Base-by-base conservation (phyloP, 768 basidiomycete genomes). In the Hygrophoropsis aurantiaca region DNA sequence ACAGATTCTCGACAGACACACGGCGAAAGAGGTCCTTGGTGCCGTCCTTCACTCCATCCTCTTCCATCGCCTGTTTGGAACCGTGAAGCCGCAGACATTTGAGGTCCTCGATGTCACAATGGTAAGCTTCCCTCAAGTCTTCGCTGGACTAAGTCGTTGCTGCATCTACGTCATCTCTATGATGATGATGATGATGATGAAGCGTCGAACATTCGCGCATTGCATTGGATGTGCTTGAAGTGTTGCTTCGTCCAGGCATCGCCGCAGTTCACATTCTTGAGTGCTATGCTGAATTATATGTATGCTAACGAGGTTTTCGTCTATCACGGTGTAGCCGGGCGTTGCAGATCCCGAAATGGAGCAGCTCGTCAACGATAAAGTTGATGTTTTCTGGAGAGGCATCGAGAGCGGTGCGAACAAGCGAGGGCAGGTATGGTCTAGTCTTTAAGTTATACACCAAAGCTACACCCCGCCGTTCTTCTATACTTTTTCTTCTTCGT, bases 21-120 rank as follows among this genome's bases (percentile, higher is more conserved):
- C 78, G 15, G 77, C 80, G 30, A 85, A 82, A 63, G 89, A 91
- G 53, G 86, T 85, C 36, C 76, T 92, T 5, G 78, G 76, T 45
- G 89, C 81, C 3, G 72, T 90, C 43, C 74, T 93, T n/a, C 90
- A 92, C 57, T 74, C 87, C 0, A 85, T 92, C 40, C 70, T 92
- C 13, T 92, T 93, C 60, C 90, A 93, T 59, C 79, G 90, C 7
- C 72, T 90, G 16, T 89, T 92, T 58, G 90, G 90, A 3, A 82
- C 80, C 0, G 77, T 92, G 35, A 88, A 84, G 54, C 85, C 90
- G 0, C 78, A 79, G 54, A 84, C 76, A 2, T 84, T 87, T 49
- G 90, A 92, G 47, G 82, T 92, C 0, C 74, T 90, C 10, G 90
- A 92, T 61, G 82, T 93, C 18, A 90, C 89, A 1, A 85, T 93